Evolutionary conservation across 2,329 filamentous ascomycete genomes (phyloP), one percentile per base, ranked within the genome.

Genomic region (Aspergillus brasiliensis): DNA sequence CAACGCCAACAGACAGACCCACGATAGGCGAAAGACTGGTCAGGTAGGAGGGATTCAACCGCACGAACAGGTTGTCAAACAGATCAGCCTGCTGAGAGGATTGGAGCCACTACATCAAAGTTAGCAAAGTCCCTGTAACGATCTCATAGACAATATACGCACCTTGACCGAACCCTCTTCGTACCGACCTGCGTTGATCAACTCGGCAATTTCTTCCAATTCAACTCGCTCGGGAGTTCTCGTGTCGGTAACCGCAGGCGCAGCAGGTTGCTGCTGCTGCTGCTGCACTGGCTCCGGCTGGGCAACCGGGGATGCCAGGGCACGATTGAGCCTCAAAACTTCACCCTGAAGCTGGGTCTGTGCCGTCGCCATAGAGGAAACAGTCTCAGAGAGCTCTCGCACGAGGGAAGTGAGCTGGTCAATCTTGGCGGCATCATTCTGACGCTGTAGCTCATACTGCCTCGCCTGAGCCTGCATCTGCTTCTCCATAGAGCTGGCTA

Each of bases 401-500:
- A 91, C 74, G 15, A 89, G 73, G 0, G 74, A 69, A 2, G 83
- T 81, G 28, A 91, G 77, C 70, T 89, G 87, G 52, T 82, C 79
- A 34, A 90, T 81, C 71, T 88, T 89, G 38, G 83, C 71, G 38
- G 79, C 77, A 65, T 88, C 85, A 47, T 80, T 76, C 51, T 79
- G 79, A 57, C 81, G 83, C 67, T 84, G 81, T 3, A 71, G 60
- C 59, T 86, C 83, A 21, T 80, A 78, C 56, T 83, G 78, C 56
- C 78, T 81, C 59, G 85, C 72, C 68, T 86, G 82, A 37, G 80
- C 77, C 25, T 75, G 75, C 51, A 86, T 78, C 59, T 82, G 80
- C 51, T 85, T 84, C 70, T 95, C 88, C 51, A 93, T 81, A 56
- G 92, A 88, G 21, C 81, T 81, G 8, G 87, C 83, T 52, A 91